A percentile compares a stretch with the other conserved stretches of the same genome.
Evolutionary conservation across 1,139 yeast species (phyloP).

Genomic region (Debaryomyces robertsiae): DNA sequence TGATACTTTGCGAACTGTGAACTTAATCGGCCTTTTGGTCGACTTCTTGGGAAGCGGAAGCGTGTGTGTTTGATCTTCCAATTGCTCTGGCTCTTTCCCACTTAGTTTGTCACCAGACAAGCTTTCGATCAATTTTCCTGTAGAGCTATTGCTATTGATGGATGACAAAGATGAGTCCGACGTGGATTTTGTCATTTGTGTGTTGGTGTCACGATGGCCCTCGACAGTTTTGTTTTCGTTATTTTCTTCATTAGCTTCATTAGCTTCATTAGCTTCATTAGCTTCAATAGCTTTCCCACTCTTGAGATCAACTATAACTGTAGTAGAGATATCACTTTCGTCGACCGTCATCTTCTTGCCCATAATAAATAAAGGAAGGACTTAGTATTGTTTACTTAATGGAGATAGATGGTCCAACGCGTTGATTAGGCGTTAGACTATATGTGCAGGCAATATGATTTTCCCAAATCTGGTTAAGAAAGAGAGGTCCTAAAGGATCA

Average conservation of each 20-base stretch:
- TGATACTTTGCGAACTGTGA: conserved; percentile 47
- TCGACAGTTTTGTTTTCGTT: too few species aligned
- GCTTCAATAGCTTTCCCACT: not conserved
- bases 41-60: conserved; percentile 11
- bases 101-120: conserved; percentile 24
- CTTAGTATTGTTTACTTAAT: not conserved
- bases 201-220: not conserved
- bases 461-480: not conserved
- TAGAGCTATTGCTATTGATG: conserved; percentile 30
- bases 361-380: conserved; percentile 3
- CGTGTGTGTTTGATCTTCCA: conserved; percentile 9
- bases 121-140: conserved; percentile 33
- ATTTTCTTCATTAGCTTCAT: not conserved
- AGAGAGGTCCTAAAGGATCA: not conserved
- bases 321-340: not conserved
- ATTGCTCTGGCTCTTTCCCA: conserved; percentile 6
- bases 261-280: not conserved
- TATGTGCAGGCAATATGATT: not conserved
- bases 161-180: conserved; percentile 33
- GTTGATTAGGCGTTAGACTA: not conserved
- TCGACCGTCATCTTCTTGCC: conserved; percentile 6
- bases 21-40: conserved; percentile 37
- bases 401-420: conserved; percentile 1
- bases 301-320: not conserved
- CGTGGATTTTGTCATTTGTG: conserved; percentile 7